These are phyloP conservation scores for Macrolepiota albuminosa DNA, from an alignment of 768 basidiomycete genomes.

Conservation along the genomic window DNA sequence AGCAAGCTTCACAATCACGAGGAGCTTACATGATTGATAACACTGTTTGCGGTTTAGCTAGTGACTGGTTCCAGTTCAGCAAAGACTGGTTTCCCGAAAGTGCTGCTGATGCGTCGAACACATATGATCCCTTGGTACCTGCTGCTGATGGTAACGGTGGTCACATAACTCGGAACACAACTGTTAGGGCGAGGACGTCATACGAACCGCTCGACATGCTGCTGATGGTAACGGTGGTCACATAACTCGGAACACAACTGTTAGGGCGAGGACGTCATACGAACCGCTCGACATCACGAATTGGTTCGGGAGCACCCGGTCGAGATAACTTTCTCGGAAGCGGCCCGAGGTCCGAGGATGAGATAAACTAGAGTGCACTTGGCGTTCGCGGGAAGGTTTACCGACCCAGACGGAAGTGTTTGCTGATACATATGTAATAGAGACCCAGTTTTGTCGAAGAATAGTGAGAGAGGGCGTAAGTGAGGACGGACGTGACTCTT, in stretches of 20 bases:
- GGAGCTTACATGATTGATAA: neutral
- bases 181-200: slow-evolving; percentile 1
- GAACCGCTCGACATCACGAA: neutral
- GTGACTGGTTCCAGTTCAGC: neutral
- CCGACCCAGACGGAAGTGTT: slow-evolving; percentile 13
- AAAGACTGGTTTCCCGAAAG: too few relatives aligned
- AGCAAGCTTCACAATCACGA: neutral
- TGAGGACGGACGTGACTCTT: neutral
- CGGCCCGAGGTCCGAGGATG: slow-evolving; percentile 8
- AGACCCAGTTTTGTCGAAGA: slow-evolving; percentile 1
- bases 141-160: neutral
- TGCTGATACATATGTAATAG: slow-evolving; percentile 3
- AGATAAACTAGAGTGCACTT: neutral
- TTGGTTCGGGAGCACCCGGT: slow-evolving; percentile 7
- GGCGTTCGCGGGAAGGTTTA: slow-evolving; percentile 8
- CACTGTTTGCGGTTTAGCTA: neutral
- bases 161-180: neutral
- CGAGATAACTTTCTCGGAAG: neutral
- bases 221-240: slow-evolving; percentile 2
- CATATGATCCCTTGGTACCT: neutral
- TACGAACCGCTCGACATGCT: neutral
- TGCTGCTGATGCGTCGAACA: neutral
- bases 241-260: neutral
- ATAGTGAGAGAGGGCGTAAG: neutral
- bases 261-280: neutral